Base-by-base conservation (phyloP, 345 rosid species). In the Brassica nigra region DNA sequence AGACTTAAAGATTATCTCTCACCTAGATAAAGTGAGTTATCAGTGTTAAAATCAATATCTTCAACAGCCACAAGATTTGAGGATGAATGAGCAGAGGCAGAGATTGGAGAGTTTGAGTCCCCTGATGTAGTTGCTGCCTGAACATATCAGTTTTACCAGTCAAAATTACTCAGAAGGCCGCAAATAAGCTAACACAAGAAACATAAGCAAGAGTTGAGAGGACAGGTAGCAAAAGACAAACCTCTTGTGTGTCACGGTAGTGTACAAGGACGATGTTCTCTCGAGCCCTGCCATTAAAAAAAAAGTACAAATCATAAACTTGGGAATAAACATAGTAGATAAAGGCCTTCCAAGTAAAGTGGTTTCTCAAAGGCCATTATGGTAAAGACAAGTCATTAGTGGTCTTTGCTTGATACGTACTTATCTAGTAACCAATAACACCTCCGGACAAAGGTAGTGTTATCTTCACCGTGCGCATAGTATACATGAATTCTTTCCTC, bases 351-450 rank as follows among this genome's bases (percentile, higher is more conserved):
- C 27, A 23, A 78, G 23, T 44, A 28, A 76, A 67, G 61, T 76
- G 33, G 62, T 76, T 18, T 44, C 61, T 31, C 20, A 71, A 79
- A 65, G 54, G 31, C 23, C 42, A 39, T 5, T n/a, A 23, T 6
- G 15, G 70, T 11, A 62, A 34, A 27, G 39, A 75, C 28, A 81
- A 71, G 58, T n/a, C 31, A 23, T 23, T 23, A 23, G 70, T 62
- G 70, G 33, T 37, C 6, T 75, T 69, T 74, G 77, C 73, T 70
- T 59, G 75, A 71, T 74, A 80, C 97, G 57, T 89, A 95, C 99
- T 93, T 95, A 82, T 95, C 98, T 37, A 95, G 97, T 76, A 95
- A 89, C 99, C 99, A 95, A 66, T 95, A 95, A 88, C 98, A 93
- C 85, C 99, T 89, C 52, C 99, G 99, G 57, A 93, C 98, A 81